These are phyloP conservation scores for Lineolata rhizophorae DNA, from an alignment of 495 filamentous ascomycete genomes.

Conservation along the genomic window DNA sequence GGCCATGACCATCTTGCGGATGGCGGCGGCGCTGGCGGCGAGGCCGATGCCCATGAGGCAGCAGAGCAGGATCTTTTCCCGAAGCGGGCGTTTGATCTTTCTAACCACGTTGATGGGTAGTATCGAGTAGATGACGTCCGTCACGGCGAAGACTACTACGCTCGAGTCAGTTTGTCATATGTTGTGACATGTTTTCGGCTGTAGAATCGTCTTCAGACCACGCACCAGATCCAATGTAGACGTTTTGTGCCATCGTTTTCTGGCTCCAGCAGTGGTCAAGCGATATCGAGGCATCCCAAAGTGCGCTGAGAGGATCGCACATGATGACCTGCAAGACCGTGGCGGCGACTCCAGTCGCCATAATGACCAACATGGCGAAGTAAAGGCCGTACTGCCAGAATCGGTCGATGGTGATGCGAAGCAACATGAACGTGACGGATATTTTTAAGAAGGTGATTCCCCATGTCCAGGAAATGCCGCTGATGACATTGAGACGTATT, in stretches of 20 bases:
- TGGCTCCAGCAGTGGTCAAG: constrained; percentile 9
- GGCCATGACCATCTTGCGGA: constrained; percentile 13
- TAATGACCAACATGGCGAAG: constrained; percentile 9
- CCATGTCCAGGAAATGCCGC: constrained; percentile 8
- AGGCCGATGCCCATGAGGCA: constrained; percentile 16
- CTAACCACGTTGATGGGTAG: constrained; percentile 17
- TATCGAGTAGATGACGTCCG: constrained; percentile 15
- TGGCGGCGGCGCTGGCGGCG: constrained; percentile 11
- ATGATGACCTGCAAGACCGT: constrained; percentile 11
- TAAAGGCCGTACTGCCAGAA: constrained; percentile 12
- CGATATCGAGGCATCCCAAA: constrained; percentile 12
- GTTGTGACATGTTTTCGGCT: too few species aligned
- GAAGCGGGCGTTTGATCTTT: constrained; percentile 13
- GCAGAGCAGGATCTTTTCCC: constrained; percentile 13
- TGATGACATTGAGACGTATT: too few species aligned
- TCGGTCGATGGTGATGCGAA: constrained; percentile 13
- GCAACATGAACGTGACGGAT: constrained; percentile 15
- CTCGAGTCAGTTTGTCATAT: too few species aligned
- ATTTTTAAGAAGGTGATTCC: constrained; percentile 16
- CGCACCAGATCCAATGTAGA: constrained; percentile 7
- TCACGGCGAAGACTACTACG: constrained; percentile 11
- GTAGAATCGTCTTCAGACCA: background rate
- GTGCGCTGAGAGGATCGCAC: constrained; percentile 12
- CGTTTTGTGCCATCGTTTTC: constrained; percentile 3
- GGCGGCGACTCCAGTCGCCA: constrained; percentile 9